Base-by-base conservation (phyloP, 805 yeast species). In the Zygoascus biomembranicola region DNA sequence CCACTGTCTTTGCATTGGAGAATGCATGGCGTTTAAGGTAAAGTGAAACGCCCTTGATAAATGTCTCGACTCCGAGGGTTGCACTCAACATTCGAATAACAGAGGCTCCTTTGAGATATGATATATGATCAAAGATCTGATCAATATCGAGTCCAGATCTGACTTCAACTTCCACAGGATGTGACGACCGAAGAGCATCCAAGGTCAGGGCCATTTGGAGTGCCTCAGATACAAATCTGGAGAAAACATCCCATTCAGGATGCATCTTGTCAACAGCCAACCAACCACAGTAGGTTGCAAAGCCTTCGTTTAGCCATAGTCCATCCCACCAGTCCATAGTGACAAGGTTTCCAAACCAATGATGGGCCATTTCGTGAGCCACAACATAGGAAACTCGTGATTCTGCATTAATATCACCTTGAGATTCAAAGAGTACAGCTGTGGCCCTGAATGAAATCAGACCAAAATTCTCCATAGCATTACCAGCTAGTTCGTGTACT, bases 311-410 rank as follows among this genome's bases (percentile, higher is more conserved):
- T 57, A 87, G 78, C 95, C 95, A 87, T 60, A 87, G 75, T 62
- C 86, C 94, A 62, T 87, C 88, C 96, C 96, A 87, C 94, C 95
- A 88, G 63, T 85, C 82, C 95, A 87, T 88, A 47, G 95, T 88
- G 56, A 87, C 92, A 61, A 85, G 77, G 68, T 88, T 84, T 53
- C 96, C 95, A 63, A 87, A 88, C 95, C 95, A 88, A 66, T 88
- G 94, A 69, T 87, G 96, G 10, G 95, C 95, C 54, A 87, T 73
- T 69, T 87, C 96, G 70, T 88, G 96, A 55, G 85, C 83, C 31
- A 87, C 85, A 35, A 87, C 95, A 63, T 86, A 86, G 5, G 89
- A 83, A 32, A 87, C 94, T 57, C 84, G 84, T 66, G 82, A 81
- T 66, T 84, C 79, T 68, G 76, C 78, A 61, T 69, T 73, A 61